phyloP scores from a whole-genome alignment of 1,139 yeast species.

The Yamadazyma aaseri region DNA sequence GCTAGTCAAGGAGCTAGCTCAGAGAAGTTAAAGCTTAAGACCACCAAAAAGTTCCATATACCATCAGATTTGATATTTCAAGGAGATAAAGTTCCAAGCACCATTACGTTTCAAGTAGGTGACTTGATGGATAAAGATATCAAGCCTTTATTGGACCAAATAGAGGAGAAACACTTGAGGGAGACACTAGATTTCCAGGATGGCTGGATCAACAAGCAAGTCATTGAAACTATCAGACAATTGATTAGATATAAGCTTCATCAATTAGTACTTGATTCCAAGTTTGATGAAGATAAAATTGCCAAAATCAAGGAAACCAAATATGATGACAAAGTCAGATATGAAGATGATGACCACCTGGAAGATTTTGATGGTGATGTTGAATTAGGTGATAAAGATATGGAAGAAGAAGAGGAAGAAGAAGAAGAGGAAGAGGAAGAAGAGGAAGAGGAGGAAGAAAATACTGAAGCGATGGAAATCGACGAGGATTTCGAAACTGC shows the following conservation, averaged over 20 bases:
- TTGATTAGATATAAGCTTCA: slow-evolving; percentile 72
- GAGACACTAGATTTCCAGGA: slow-evolving; percentile 44
- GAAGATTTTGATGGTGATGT: slow-evolving; percentile 6
- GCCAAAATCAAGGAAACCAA: slow-evolving; percentile 42
- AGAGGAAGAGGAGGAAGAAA: no score
- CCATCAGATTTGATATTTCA: slow-evolving; percentile 63
- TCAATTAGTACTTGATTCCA: slow-evolving; percentile 47
- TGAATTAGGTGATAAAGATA: slow-evolving; percentile 23
- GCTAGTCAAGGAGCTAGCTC: slow-evolving; percentile 4
- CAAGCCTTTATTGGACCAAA: slow-evolving; percentile 44
- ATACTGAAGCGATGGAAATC: no score
- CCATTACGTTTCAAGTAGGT: slow-evolving; percentile 78
- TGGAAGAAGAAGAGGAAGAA: slow-evolving; percentile 16
- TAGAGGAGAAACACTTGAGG: slow-evolving; percentile 38
- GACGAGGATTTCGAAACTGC: slow-evolving; percentile 2
- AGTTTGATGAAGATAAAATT: slow-evolving; percentile 40
- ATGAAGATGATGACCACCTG: slow-evolving; percentile 23
- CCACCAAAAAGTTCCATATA: slow-evolving; percentile 23
- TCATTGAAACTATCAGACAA: slow-evolving; percentile 62
- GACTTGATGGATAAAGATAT: slow-evolving; percentile 73
- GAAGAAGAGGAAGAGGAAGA: slow-evolving; percentile 24
- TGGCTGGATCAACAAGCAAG: slow-evolving; percentile 76
- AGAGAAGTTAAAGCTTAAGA: slow-evolving; percentile 12
- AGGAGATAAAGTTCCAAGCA: slow-evolving; percentile 66
- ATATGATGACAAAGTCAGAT: slow-evolving; percentile 32